Percentiles rank a stretch among this genome's conserved stretches.
Conservation (phyloP, 176 grass and related monocot genomes). For the Rhipidocladum racemiflorum region DNA sequence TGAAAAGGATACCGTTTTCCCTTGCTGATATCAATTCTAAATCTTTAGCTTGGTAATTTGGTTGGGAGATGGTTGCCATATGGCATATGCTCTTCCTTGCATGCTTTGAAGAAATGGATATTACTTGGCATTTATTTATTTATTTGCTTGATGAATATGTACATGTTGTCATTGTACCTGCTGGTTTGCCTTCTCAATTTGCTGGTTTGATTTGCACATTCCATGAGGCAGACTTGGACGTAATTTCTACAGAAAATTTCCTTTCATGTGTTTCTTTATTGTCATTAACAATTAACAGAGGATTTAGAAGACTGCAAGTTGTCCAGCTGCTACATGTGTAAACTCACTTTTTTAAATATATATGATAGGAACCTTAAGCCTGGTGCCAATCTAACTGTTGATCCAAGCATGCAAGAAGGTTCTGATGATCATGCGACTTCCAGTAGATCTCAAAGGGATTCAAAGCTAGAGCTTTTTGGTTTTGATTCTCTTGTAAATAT, state of each 20-base stretch:
- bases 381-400: slow-evolving; percentile 40
- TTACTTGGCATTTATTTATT: slow-evolving; percentile 8
- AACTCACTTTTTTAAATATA: slow-evolving; percentile 30
- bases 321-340: background rate
- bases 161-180: background rate
- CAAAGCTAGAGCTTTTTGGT: slow-evolving; percentile 97
- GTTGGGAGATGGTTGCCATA: background rate
- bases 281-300: background rate
- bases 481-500: slow-evolving; percentile 99
- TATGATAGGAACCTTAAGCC: slow-evolving; percentile 65
- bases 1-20: background rate
- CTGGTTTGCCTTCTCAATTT: background rate
- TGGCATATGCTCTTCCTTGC: background rate
- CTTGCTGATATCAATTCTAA: background rate
- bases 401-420: slow-evolving; percentile 47
- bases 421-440: slow-evolving; percentile 48
- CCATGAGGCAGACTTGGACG: background rate
- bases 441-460: slow-evolving; percentile 63
- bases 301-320: background rate
- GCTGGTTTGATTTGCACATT: background rate
- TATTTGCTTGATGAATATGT: background rate
- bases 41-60: slow-evolving; percentile 5
- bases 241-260: slow-evolving; percentile 18
- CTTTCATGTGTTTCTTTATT: background rate
- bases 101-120: slow-evolving; percentile 8